Evolutionary conservation across 2,329 filamentous ascomycete species (phyloP), one percentile per base, ranked within the genome.

Genomic region (Calonectria ilicicola): DNA sequence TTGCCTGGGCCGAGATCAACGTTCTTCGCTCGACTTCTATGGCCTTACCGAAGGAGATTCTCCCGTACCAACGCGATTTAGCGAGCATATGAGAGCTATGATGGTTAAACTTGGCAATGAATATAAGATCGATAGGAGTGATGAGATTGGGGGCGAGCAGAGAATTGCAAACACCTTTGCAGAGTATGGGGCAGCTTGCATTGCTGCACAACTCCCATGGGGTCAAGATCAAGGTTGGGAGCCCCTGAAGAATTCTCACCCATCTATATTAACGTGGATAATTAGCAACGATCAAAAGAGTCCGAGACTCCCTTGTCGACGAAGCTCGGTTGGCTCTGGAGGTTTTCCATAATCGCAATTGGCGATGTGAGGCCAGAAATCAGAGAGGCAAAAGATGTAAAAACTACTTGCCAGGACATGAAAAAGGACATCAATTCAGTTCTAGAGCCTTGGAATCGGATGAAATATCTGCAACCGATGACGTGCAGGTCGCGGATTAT

Each of bases 341-440:
- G 17, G 64, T 66, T 2, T 75, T 73, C 15, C 58, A 69, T 10
- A 47, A 23, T 21, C 35, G 12, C 19, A 17, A 74, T 2, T 75
- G 74, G 74, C 53, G 74, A 14, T 75, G 74, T 14, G 74, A 75
- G 29, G 72, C 66, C 0, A 26, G 14, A 19, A 67, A 75, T 12
- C 12, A 5, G 12, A 3, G n/a, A 5, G 42, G 60, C 2, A 42
- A 21, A 1, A 40, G 70, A 60, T 74, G 73, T 21, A n/a, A 29
- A 14, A 75, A 75, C 3, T 72, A 74, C n/a, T 44, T 32, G 6
- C 1, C 44, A 1, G 62, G 71, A 0, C 72, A 75, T 14, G 17
- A 29, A 10, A 72, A 70, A 6, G 67, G 69, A 0, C 72, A 75
- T 23, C 74, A 74, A 3, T 75, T 73, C 21, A 42, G 21, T 4